Evolutionary conservation across 2,329 filamentous ascomycete genomes (phyloP), one percentile per base, ranked within the genome.

Genomic region (Ilyonectria sp.): DNA sequence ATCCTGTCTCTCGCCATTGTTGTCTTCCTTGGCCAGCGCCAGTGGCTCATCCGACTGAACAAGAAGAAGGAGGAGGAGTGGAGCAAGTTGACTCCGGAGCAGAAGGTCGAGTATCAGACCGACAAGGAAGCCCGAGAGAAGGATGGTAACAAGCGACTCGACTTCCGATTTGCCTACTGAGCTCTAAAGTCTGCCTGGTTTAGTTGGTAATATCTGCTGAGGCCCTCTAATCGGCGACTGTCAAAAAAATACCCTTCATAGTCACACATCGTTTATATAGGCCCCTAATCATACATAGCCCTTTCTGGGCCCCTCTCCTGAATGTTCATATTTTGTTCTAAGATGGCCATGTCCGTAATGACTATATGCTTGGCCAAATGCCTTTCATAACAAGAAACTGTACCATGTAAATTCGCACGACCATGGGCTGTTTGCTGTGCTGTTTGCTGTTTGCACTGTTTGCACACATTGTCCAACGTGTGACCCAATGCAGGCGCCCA

Each of bases 161-260:
- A 87, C 71, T 86, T 88, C 72, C 79, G 83, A n/a, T 87, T 86
- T 72, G 81, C 81, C 9, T 85, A 86, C 69, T 85, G 67, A 50
- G 23, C 13, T 6, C 26, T 1, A 19, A 6, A 37, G 11, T 9
- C 8, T 33, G 31, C 2, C 31, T 33, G 8, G 8, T 9, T 11
- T 52, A 15, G 4, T 31, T 43, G 23, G 23, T 44, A 33, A 15
- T 43, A 11, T 3, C 26, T 37, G 17, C 55, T 26, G 17, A 26
- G 43, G 50, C 8, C 21, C 35, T 21, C 9, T 35, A n/a, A 7
- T 50, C 5, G 15, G 47, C 29, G 29, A 13, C 47, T 3, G 4
- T 31, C 15, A n/a, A 9, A 1, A 3, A 31, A n/a, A 29, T 31
- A 31, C 47, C 46, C 21, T 50, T 17, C 8, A 50, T 19, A 8